Conservation (phyloP, 2,329 filamentous ascomycete species). For the Aspergillus sp. region DNA sequence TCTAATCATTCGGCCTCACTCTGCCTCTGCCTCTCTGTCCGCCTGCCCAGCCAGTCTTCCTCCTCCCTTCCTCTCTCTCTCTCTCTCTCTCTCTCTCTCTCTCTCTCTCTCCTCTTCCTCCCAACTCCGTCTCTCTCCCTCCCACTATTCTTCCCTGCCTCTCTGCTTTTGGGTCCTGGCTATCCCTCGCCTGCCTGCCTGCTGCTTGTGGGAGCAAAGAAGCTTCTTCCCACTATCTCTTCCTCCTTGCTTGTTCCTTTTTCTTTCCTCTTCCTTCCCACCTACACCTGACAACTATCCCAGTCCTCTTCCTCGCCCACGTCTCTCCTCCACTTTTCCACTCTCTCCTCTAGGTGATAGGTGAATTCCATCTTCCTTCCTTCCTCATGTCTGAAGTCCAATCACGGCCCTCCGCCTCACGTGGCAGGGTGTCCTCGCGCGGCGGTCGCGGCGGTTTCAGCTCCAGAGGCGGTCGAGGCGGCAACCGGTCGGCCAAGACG, state of each 20-base stretch:
- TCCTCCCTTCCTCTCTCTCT: conserved; percentile 10
- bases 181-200: conserved; percentile 24
- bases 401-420: conserved; percentile 68
- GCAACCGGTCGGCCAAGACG: conserved; percentile 61
- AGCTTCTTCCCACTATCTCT: conserved; percentile 25
- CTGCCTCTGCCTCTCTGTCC: conserved; percentile 9
- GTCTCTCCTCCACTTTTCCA: conserved; percentile 19
- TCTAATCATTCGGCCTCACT: not conserved
- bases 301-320: conserved; percentile 16
- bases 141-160: conserved; percentile 10
- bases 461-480: conserved; percentile 60
- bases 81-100: conserved; percentile 8
- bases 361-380: conserved; percentile 22
- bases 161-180: conserved; percentile 4
- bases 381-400: conserved; percentile 86
- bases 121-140: conserved; percentile 5
- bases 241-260: conserved; percentile 18
- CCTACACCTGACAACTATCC: conserved; percentile 16
- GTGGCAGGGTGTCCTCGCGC: conserved; percentile 83
- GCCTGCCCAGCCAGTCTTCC: conserved; percentile 6
- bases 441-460: conserved; percentile 72
- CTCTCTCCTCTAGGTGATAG: conserved; percentile 17
- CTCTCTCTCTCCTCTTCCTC: conserved; percentile 8
- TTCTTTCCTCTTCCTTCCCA: conserved; percentile 19
- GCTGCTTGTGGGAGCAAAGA: conserved; percentile 21